Conservation (phyloP, 768 basidiomycete genomes). For the Pulveroboletus sp. region DNA sequence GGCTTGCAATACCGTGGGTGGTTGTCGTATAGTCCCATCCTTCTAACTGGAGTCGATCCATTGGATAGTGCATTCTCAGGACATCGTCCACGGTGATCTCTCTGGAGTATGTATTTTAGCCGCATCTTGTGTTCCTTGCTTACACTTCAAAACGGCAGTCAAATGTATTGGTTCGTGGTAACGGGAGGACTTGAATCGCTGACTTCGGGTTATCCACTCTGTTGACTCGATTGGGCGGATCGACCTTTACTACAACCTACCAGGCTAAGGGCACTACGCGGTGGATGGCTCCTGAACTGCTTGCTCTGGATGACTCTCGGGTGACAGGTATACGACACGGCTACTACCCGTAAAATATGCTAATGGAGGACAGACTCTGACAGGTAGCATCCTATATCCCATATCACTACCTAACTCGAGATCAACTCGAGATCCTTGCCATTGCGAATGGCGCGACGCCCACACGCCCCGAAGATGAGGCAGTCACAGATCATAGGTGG, state of each 20-base stretch:
- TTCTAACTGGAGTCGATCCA: neutral
- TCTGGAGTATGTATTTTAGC: neutral
- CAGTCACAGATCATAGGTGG: neutral
- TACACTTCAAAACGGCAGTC: neutral
- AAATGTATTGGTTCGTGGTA: neutral
- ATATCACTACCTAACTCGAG: neutral
- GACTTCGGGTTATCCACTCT: too few relatives aligned
- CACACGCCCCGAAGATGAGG: too few relatives aligned
- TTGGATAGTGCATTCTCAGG: neutral
- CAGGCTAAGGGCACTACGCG: neutral
- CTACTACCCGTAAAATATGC: neutral
- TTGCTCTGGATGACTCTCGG: neutral
- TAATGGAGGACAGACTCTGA: neutral
- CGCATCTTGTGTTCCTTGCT: neutral
- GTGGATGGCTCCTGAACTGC: neutral
- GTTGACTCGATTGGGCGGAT: too few relatives aligned
- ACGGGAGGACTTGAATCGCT: neutral
- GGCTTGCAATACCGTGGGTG: neutral
- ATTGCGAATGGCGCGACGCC: too few relatives aligned
- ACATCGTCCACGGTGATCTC: neutral
- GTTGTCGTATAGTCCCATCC: too few relatives aligned
- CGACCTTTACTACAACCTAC: neutral
- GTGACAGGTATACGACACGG: neutral
- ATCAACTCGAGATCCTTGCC: neutral
- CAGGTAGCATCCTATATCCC: neutral